Evolutionary conservation across 2,329 filamentous ascomycete species (phyloP), one percentile per base, ranked within the genome.

Genomic region (Exserohilum turcica): DNA sequence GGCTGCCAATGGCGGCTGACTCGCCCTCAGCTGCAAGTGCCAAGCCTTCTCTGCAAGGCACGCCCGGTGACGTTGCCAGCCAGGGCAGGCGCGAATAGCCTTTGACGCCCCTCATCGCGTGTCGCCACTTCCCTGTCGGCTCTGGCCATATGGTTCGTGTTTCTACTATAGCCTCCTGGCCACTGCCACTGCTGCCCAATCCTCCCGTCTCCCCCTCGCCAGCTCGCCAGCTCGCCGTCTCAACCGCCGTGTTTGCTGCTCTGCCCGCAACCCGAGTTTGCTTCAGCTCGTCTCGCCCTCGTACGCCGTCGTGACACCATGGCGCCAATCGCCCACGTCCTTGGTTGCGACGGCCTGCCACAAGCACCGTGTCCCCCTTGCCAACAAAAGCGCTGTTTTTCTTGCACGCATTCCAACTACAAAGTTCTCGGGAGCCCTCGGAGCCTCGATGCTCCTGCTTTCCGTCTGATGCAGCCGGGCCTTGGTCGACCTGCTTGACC

Each of bases 231-330:
- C 16, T 9, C 27, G 16, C 37, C 28, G 10, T 24, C 31, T n/a
- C 33, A 29, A 5, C 6, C 18, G 18, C 12, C 5, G 12, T 45
- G 51, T 53, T 53, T 49, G 38, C 33, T 49, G 32, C 27, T 16
- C 21, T 43, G 19, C 12, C 15, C 29, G 37, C 3, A 27, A 27
- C 7, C 31, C n/a, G 24, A 27, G 48, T 52, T 52, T 52, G 50
- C 50, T 49, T 29, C 29, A 36, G 39, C 31, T 16, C 31, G 32
- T 16, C 16, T 40, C 16, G 40, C 44, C 13, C 16, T 40, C 16
- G 40, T 49, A 24, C 21, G 42, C 24, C 36, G 10, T 27, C 28
- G 32, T 48, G 38, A 48, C 33, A 43, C 38, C 21, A 38, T 18
- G 28, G 39, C 33, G 33, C 50, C 44, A 52, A 32, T 33, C 36